phyloP scores from a whole-genome alignment of 2,329 filamentous ascomycete species.

The Lasiodiplodia sp. region DNA sequence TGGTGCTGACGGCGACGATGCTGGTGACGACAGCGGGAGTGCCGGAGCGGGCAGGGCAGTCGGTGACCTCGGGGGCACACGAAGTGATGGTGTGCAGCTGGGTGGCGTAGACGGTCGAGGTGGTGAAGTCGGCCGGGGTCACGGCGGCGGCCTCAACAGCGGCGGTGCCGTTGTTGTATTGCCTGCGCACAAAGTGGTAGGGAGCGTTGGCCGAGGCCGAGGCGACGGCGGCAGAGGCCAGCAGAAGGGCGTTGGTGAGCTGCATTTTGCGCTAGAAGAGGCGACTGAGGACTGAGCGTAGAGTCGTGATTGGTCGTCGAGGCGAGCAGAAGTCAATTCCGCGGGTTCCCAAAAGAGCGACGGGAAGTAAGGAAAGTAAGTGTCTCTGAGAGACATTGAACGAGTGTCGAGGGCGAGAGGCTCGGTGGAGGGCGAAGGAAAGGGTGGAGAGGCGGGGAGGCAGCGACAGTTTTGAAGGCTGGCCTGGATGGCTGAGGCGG shows the following conservation, averaged over 20 bases:
- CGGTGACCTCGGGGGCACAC: conserved; percentile 29
- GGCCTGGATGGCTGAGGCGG: not conserved
- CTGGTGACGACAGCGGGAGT: conserved; percentile 32
- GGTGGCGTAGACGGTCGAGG: conserved; percentile 31
- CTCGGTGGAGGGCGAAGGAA: conserved; percentile 37
- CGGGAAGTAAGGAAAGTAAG: conserved; percentile 44
- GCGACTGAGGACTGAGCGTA: conserved; percentile 38
- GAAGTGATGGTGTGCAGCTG: conserved; percentile 28
- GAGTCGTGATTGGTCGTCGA: conserved; percentile 33
- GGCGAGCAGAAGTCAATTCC: conserved; percentile 44
- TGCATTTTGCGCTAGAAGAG: conserved; percentile 38
- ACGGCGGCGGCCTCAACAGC: conserved; percentile 25
- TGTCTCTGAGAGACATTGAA: conserved; percentile 43
- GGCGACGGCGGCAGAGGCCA: conserved; percentile 33
- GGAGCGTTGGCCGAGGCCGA: conserved; percentile 40
- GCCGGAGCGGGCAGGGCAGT: conserved; percentile 31
- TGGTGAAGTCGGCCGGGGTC: conserved; percentile 23
- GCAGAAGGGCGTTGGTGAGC: conserved; percentile 33
- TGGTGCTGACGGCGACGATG: conserved; percentile 45
- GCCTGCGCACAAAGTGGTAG: conserved; percentile 27
- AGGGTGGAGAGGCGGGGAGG: conserved; percentile 31
- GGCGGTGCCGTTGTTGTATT: conserved; percentile 29
- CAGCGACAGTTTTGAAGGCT: conserved; percentile 6
- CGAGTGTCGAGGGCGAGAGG: conserved; percentile 41
- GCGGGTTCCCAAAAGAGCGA: conserved; percentile 47